Percentiles rank a stretch among this genome's conserved stretches.
Conservation (phyloP, 2,329 filamentous ascomycete species). For the Epichloe glyceriae region DNA sequence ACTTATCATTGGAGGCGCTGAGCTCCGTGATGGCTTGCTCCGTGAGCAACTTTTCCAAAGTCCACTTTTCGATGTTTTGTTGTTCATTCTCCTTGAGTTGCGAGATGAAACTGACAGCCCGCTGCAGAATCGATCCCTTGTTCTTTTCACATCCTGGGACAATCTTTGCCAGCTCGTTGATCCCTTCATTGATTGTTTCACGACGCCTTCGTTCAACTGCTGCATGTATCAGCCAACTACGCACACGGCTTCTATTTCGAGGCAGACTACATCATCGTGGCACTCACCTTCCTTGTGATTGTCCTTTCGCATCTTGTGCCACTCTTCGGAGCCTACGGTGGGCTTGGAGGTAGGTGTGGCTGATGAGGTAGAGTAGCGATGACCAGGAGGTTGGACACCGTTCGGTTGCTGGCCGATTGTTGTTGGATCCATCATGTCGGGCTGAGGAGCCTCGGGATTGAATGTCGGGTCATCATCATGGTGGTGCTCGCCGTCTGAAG, state of each 20-base stretch:
- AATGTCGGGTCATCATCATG: slow-evolving; percentile 20
- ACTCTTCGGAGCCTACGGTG: slow-evolving; percentile 88
- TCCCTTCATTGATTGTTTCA: slow-evolving; percentile 97
- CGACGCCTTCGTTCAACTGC: slow-evolving; percentile 88
- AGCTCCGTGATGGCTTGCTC: slow-evolving; percentile 85
- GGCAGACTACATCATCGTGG: no score
- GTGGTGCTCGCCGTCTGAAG: slow-evolving; percentile 18
- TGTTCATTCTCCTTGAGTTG: slow-evolving; percentile 90
- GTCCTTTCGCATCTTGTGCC: slow-evolving; percentile 93
- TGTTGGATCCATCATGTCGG: slow-evolving; percentile 15
- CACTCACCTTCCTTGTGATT: slow-evolving; percentile 92
- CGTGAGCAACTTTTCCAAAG: slow-evolving; percentile 76
- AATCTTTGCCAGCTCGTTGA: slow-evolving; percentile 95
- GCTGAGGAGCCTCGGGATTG: slow-evolving; percentile 19
- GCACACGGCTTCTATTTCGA: no score
- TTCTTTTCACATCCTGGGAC: slow-evolving; percentile 98
- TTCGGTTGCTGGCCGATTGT: slow-evolving; percentile 21
- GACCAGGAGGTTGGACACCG: slow-evolving; percentile 20
- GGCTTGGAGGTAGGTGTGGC: slow-evolving; percentile 52
- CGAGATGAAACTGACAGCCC: slow-evolving; percentile 86
- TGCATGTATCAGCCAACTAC: slow-evolving; percentile 13
- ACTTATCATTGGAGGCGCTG: slow-evolving; percentile 73
- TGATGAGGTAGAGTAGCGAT: slow-evolving; percentile 24
- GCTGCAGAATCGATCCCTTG: slow-evolving; percentile 90
- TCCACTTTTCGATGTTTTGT: slow-evolving; percentile 91